phyloP scores from a whole-genome alignment of 2,329 filamentous ascomycete species.

The Macroventuria anomochaeta region DNA sequence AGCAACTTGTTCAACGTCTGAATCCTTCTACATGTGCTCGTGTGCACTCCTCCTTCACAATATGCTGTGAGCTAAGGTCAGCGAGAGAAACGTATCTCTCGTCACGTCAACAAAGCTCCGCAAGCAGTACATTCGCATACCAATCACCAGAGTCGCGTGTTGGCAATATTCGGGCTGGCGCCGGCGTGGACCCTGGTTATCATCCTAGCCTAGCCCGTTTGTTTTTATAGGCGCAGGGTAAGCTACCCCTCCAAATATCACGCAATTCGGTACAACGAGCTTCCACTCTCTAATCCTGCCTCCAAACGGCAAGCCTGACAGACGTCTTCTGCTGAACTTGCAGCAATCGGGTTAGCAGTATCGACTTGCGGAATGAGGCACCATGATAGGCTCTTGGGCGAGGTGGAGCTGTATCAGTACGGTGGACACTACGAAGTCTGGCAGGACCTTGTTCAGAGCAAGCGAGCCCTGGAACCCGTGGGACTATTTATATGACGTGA shows the following conservation, averaged over 20 bases:
- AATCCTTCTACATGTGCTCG: neutral
- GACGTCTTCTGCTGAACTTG: neutral
- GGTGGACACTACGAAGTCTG: neutral
- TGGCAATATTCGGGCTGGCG: too few species aligned
- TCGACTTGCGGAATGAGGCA: neutral
- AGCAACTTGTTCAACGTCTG: neutral
- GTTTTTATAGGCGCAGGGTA: constrained; percentile 15
- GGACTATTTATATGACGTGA: constrained; percentile 37
- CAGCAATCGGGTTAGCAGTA: neutral
- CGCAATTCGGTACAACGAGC: constrained; percentile 9
- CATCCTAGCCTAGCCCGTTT: constrained; percentile 6
- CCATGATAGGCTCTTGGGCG: neutral
- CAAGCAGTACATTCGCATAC: neutral
- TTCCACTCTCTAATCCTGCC: constrained; percentile 10
- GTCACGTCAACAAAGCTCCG: neutral
- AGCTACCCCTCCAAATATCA: constrained; percentile 12
- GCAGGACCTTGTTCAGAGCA: constrained; percentile 4
- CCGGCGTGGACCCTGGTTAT: constrained; percentile 3
- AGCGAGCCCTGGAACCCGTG: constrained; percentile 12
- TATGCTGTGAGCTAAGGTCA: neutral
- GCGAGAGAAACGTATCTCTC: too few species aligned
- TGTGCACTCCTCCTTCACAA: neutral
- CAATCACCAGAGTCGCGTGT: too few species aligned
- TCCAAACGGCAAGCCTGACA: constrained; percentile 6
- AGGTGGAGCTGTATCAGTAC: neutral